phyloP scores from a whole-genome alignment of 495 filamentous ascomycete species.

The Bacidia rubella region DNA sequence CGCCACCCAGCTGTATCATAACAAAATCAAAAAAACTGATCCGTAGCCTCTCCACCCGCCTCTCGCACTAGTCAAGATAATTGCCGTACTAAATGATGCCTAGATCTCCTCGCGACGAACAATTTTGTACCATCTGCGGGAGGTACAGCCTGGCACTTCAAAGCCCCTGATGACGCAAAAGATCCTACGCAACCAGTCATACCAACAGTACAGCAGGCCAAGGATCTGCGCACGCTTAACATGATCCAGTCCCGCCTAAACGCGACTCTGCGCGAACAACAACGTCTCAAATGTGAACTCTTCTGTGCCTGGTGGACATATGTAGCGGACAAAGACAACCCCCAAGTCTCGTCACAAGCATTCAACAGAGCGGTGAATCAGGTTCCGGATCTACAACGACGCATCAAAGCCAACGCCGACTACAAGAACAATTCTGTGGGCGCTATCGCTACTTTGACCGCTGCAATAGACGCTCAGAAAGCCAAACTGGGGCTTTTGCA shows the following conservation, averaged over 20 bases:
- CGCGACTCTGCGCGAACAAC: neutral
- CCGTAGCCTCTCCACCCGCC: neutral
- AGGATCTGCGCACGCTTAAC: neutral
- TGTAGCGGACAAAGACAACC: neutral
- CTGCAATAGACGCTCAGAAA: neutral
- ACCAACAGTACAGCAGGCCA: neutral
- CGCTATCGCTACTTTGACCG: neutral
- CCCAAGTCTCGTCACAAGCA: neutral
- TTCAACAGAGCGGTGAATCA: neutral
- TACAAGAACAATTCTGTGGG: neutral
- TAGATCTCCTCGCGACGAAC: neutral
- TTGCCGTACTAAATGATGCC: neutral
- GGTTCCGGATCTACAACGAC: neutral
- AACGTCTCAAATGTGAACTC: neutral
- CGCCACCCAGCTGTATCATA: neutral
- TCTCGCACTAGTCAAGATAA: neutral
- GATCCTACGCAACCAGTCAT: neutral
- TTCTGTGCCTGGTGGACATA: neutral
- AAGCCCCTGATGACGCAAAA: neutral
- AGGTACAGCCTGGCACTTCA: neutral
- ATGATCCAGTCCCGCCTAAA: neutral
- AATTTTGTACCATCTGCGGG: neutral
- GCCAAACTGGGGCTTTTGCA: neutral
- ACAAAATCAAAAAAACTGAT: neutral
- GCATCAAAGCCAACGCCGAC: neutral